Evolutionary conservation across 768 basidiomycete species (phyloP).

Genomic region (Chalciporus chontae): DNA sequence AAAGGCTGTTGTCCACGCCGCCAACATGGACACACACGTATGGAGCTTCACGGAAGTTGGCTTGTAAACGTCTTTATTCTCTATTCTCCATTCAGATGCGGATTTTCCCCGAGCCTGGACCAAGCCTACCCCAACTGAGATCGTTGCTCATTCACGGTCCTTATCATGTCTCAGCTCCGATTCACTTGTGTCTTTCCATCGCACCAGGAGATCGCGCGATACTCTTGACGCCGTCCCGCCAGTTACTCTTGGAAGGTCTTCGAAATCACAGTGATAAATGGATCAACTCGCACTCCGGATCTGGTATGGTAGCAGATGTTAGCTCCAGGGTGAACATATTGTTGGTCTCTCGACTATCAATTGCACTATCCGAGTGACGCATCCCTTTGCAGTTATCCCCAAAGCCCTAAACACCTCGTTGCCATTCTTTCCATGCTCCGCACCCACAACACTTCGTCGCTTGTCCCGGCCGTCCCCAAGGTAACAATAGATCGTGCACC

Average conservation of each 20-base stretch:
- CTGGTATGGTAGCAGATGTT: constrained; percentile 34
- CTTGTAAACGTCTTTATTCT: too few relatives aligned
- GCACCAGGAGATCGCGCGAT: constrained; percentile 36
- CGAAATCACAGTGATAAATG: constrained; percentile 49
- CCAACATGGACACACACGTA: neutral
- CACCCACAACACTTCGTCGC: constrained; percentile 21
- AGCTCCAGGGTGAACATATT: constrained; percentile 49
- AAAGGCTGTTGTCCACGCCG: too few relatives aligned
- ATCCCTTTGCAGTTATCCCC: constrained; percentile 52
- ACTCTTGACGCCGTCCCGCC: constrained; percentile 52
- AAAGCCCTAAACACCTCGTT: constrained; percentile 53
- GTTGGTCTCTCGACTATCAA: constrained; percentile 38
- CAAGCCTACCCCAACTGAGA: constrained; percentile 50
- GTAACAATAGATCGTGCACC: constrained; percentile 40
- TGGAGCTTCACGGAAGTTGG: too few relatives aligned
- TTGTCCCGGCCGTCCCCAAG: constrained; percentile 25
- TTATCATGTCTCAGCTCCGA: constrained; percentile 65
- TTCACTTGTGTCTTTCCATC: constrained; percentile 59
- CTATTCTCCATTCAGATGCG: constrained; percentile 19
- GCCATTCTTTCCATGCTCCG: constrained; percentile 50
- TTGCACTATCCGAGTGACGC: constrained; percentile 3
- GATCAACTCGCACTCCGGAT: constrained; percentile 33
- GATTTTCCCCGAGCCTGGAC: constrained; percentile 41
- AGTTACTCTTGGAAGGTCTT: constrained; percentile 40
- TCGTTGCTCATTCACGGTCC: constrained; percentile 61